phyloP scores from a whole-genome alignment of 2,329 filamentous ascomycete genomes.

The Aspergillus ustus region DNA sequence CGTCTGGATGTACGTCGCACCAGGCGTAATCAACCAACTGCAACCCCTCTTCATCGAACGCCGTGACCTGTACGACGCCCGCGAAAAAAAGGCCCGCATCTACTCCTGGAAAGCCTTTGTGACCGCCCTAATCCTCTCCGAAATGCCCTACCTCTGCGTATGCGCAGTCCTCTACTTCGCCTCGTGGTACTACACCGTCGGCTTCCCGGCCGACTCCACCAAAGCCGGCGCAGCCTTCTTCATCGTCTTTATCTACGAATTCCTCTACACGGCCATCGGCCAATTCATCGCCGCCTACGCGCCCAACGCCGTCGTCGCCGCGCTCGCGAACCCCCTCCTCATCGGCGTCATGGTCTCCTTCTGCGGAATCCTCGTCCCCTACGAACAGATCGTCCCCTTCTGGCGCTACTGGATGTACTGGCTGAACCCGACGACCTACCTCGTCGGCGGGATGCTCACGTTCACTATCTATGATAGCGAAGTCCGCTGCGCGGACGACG shows the following conservation, averaged over 20 bases:
- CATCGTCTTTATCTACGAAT: constrained; percentile 73
- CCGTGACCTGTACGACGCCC: constrained; percentile 67
- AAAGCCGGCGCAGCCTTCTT: constrained; percentile 60
- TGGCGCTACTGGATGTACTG: constrained; percentile 41
- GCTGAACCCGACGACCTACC: constrained; percentile 37
- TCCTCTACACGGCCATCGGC: constrained; percentile 73
- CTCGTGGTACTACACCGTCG: constrained; percentile 74
- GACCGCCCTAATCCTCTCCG: constrained; percentile 69
- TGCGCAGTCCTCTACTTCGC: constrained; percentile 69
- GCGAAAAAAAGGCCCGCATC: constrained; percentile 72
- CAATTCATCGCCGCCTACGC: constrained; percentile 81
- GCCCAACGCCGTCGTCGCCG: constrained; percentile 67
- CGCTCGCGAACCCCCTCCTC: constrained; percentile 76
- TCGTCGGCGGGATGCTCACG: constrained; percentile 34
- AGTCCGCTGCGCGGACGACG: constrained; percentile 29
- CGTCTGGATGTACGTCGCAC: constrained; percentile 61
- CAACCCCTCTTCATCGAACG: constrained; percentile 72
- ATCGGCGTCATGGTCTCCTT: constrained; percentile 50
- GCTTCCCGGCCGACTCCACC: constrained; percentile 45
- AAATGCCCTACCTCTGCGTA: constrained; percentile 70
- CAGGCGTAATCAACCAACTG: constrained; percentile 52
- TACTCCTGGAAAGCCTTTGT: constrained; percentile 76
- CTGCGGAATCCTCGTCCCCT: constrained; percentile 37
- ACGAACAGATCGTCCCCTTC: constrained; percentile 34
- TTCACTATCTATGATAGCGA: constrained; percentile 31